Base-by-base conservation (phyloP, 1,284 basidiomycete genomes). In the Calocybe gambosa region DNA sequence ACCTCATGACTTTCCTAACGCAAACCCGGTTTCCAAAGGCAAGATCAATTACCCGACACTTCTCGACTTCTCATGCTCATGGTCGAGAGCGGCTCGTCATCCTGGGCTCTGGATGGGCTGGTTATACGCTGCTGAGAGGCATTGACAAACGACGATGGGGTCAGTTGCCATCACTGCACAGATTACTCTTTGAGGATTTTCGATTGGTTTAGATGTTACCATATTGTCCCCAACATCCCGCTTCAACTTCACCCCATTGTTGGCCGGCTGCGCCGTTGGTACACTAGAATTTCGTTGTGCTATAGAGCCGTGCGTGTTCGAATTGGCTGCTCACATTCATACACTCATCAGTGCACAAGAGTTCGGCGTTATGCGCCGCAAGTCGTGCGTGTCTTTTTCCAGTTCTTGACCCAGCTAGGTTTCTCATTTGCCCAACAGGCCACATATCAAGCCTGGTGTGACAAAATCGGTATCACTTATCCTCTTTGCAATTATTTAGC, bases 21-120 rank as follows among this genome's bases (percentile, higher is more conserved):
- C 42, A 40, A 38, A 45, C 13, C 35, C 33, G 40, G 12, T 28
- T 38, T 38, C 10, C n/a, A 8, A 41, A 31, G 23, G 23, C 31
- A 1, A 23, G 8, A 9, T 2, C 15, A 13, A 33, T 36, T 8
- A 31, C 45, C 2, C 39, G 36, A 6, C n/a, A 25, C 18, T 43
- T 52, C 19, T 52, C 46, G 3, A 47, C 40, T 2, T 47, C 51
- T 15, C 10, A 15, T 1, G 19, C 43, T 26, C 45, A 43, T 31
- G 37, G 40, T 39, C 84, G 81, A 55, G 74, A 84, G 51, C 75
- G 78, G 26, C 73, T 92, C 19, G 80, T 92, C n/a, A 82, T 93
- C 47, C 69, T 92, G 1, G 89, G 90, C 1, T 85, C 82, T 6
- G 89, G 89, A 18, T 93, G 89, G 89, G 89, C 84, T 47, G 89